Evolutionary conservation across 495 filamentous ascomycete species (phyloP), one percentile per base, ranked within the genome.

Genomic region (Xylaria bambusicola): DNA sequence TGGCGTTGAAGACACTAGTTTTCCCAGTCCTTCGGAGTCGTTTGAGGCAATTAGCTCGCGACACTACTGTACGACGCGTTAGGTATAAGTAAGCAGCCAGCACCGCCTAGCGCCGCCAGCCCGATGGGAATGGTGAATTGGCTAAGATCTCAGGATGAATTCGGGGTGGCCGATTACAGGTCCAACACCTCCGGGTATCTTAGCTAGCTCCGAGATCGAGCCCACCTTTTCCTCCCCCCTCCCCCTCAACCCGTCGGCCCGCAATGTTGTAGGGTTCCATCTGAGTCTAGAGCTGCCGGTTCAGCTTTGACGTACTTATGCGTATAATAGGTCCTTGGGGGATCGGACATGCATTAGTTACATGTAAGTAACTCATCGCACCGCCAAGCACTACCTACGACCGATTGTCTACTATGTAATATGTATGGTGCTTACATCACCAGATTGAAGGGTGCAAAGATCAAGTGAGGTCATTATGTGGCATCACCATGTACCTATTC

Each of bases 161-260:
- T 50, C 13, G 27, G 9, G 31, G 49, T 52, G 31, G 33, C 49
- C 21, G 33, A 52, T 33, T 31, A 40, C 49, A 27, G 49, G n/a
- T 26, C 21, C 5, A 20, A 5, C 10, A 15, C 17, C 31, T 26
- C 38, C 33, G 47, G 13, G 13, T n/a, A 3, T 33, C 20, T 33
- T 15, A 15, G 36, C 6, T 15, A 38, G 8, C 18, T 23, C 5
- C 29, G 29, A 29, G 48, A 48, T 48, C 21, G 21, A 46, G 21
- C 23, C 27, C 47, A 38, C 36, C 8, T 5, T 5, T 10, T 5
- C 29, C 5, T 5, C 5, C 5, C 29, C 5, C 29, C 5, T 5
- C 5, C 29, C 36, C 36, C 36, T 15, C 36, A 6, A 38, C 8
- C 8, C 3, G 12, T 15, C 36, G 36, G 36, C 36, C 36, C 36